phyloP scores from a whole-genome alignment of 257 asterid genomes.

The Echites panduratus region DNA sequence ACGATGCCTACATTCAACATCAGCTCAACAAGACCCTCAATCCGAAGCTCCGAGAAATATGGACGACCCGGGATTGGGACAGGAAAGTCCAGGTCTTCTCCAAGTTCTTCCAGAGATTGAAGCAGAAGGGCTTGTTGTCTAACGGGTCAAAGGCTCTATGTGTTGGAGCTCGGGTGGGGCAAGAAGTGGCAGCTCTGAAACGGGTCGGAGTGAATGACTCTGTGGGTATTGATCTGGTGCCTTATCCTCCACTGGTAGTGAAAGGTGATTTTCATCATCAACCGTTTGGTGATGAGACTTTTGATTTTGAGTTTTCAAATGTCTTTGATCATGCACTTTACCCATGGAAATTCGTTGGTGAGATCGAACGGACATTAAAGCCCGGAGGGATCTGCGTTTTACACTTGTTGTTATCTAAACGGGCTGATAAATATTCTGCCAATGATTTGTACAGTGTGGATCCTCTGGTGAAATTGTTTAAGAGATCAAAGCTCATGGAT shows the following conservation, averaged over 20 bases:
- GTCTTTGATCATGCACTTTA: constrained; percentile 94
- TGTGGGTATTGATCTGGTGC: constrained; percentile 83
- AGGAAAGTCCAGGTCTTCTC: constrained; percentile 69
- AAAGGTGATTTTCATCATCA: constrained; percentile 83
- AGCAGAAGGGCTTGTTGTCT: constrained; percentile 27
- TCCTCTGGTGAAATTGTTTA: constrained; percentile 71
- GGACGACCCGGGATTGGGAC: constrained; percentile 93
- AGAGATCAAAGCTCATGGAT: constrained; percentile 51
- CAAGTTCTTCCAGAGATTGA: constrained; percentile 45
- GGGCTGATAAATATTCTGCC: constrained; percentile 86
- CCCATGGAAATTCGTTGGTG: constrained; percentile 70
- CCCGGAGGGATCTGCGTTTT: constrained; percentile 72
- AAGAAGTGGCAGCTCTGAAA: constrained; percentile 77
- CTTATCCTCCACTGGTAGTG: constrained; percentile 80
- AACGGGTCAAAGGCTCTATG: constrained; percentile 59
- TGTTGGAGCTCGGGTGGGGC: constrained; percentile 93
- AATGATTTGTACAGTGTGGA: constrained; percentile 74
- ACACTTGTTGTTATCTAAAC: constrained; percentile 60
- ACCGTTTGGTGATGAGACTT: constrained; percentile 56
- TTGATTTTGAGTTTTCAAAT: constrained; percentile 89
- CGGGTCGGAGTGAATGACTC: constrained; percentile 66
- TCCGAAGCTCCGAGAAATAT: constrained; percentile 66
- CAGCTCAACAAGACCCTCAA: constrained; percentile 93
- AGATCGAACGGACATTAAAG: constrained; percentile 76
- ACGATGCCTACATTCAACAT: constrained; percentile 68